Conservation (phyloP, 192 early-diverging fungal species). For the Coemansia sp. region DNA sequence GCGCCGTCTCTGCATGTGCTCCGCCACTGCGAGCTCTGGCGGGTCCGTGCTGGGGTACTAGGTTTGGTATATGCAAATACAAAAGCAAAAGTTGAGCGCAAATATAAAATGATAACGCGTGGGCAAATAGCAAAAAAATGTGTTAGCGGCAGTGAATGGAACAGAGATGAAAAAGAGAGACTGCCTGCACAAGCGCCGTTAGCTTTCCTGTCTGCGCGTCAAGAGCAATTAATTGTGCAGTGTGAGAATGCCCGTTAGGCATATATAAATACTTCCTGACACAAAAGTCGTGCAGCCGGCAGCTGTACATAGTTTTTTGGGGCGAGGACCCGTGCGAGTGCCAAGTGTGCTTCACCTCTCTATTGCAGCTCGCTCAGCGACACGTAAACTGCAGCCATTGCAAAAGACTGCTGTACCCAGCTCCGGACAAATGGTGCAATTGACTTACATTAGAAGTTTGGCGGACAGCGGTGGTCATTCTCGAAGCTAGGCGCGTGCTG, state of each 20-base stretch:
- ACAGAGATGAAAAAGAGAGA: not conserved
- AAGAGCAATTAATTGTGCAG: slow-evolving; percentile 14
- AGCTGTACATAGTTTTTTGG: not conserved
- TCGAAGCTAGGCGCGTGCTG: slow-evolving; percentile 13
- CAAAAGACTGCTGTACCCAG: too few relatives aligned
- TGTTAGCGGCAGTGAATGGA: not conserved
- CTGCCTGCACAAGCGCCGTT: not conserved
- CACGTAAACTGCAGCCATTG: not conserved
- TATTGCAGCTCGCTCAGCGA: not conserved
- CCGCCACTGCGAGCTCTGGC: slow-evolving; percentile 34
- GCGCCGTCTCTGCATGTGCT: slow-evolving; percentile 46
- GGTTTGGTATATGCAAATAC: not conserved
- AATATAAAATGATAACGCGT: not conserved
- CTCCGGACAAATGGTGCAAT: not conserved
- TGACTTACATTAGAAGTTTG: slow-evolving; percentile 42
- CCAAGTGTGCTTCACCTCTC: not conserved
- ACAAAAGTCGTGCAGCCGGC: slow-evolving; percentile 2
- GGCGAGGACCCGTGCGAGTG: not conserved
- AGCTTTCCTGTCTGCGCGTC: not conserved
- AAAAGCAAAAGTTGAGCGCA: not conserved
- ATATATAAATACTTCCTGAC: not conserved
- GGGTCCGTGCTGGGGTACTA: slow-evolving; percentile 50
- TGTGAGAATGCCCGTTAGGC: slow-evolving; percentile 7
- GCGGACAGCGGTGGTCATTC: slow-evolving; percentile 35
- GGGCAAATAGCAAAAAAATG: not conserved